These are phyloP conservation scores for Eucalyptus lansdowneana DNA, from an alignment of 345 rosid species.

Conservation along the genomic window DNA sequence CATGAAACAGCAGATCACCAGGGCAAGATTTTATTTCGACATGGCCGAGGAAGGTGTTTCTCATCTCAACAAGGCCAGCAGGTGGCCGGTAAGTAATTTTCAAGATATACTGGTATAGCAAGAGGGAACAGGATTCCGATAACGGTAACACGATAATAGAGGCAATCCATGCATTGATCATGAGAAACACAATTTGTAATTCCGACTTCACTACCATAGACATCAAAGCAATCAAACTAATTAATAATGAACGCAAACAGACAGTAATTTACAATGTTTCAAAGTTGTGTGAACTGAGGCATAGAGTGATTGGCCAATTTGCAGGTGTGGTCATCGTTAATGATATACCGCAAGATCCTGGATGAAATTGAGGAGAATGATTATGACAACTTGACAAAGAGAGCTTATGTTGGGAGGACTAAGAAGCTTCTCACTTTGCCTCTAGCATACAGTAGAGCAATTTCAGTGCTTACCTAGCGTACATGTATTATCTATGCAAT, in stretches of 20 bases:
- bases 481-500: background rate
- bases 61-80: conserved; percentile 40
- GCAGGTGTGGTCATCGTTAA: conserved; percentile 52
- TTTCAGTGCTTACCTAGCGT: background rate
- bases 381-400: conserved; percentile 39
- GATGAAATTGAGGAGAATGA: conserved; percentile 51
- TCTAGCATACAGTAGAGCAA: conserved; percentile 24
- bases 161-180: background rate
- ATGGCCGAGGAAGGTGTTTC: conserved; percentile 56
- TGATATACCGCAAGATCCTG: conserved; percentile 32
- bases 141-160: background rate
- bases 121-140: background rate
- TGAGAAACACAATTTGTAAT: background rate
- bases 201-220: background rate
- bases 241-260: background rate
- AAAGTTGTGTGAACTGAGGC: background rate
- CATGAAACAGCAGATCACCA: conserved; percentile 44
- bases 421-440: conserved; percentile 41
- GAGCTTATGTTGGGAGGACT: conserved; percentile 37
- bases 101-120: background rate
- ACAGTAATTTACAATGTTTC: background rate
- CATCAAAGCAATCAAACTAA: background rate
- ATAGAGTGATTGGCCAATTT: background rate
- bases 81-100: conserved; percentile 37
- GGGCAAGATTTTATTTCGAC: conserved; percentile 45